Evolutionary conservation across 805 yeast genomes (phyloP).

Genomic region (Candida nanaspora): DNA sequence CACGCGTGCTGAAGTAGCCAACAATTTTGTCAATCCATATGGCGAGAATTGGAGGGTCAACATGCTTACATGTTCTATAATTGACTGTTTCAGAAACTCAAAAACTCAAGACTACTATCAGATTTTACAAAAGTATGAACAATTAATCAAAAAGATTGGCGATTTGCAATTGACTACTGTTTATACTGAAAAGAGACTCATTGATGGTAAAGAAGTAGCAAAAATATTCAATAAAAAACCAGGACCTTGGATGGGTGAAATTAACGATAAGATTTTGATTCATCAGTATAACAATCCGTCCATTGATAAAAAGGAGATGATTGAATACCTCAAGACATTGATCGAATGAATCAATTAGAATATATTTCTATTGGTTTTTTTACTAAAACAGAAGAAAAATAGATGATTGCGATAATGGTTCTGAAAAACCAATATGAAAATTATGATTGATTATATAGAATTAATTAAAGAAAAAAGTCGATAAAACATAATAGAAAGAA

Average conservation of each 20-base stretch:
- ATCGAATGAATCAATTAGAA: constrained; percentile 3
- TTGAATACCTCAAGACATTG: constrained; percentile 29
- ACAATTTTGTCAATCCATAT: constrained; percentile 41
- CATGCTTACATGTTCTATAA: constrained; percentile 14
- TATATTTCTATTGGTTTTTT: too few relatives aligned
- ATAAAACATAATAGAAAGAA: neutral
- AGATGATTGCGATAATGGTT: neutral
- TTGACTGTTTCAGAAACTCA: constrained; percentile 10
- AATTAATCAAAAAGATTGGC: constrained; percentile 26
- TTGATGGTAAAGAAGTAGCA: constrained; percentile 70
- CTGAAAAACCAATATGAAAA: neutral
- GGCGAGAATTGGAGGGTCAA: constrained; percentile 44
- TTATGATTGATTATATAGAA: neutral
- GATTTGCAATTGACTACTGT: constrained; percentile 33
- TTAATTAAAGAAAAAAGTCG: neutral
- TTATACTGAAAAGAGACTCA: constrained; percentile 49
- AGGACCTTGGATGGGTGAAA: constrained; percentile 78
- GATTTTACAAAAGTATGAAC: constrained; percentile 23
- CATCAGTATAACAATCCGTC: constrained; percentile 80
- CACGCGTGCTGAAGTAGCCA: constrained; percentile 54
- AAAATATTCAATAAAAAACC: constrained; percentile 50
- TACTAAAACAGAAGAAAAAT: neutral
- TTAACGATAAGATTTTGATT: constrained; percentile 46
- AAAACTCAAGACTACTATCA: constrained; percentile 9
- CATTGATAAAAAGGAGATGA: constrained; percentile 45